Base-by-base conservation (phyloP, 1,139 yeast species). In the Yamadazyma atmosphaerica region DNA sequence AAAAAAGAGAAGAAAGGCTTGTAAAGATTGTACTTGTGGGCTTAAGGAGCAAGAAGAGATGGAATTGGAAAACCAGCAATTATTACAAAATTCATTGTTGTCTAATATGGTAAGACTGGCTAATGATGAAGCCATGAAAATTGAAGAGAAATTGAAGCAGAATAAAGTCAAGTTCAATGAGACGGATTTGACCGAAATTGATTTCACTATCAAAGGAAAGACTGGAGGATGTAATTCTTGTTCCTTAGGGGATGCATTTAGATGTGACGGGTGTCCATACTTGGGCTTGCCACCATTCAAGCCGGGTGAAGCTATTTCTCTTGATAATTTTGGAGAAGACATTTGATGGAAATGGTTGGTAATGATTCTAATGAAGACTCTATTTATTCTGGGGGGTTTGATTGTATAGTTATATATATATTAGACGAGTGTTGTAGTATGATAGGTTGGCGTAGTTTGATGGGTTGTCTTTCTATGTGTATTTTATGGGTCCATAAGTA, bases 11-110 rank as follows among this genome's bases (percentile, higher is more conserved):
- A 80, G 86, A 67, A 84, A 77, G 62, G 95, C 98, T 0, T 94
- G 99, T 69, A 92, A 89, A 64, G 97, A 92, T 63, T 94, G 98
- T 62, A 85, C 98, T 0, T 94, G 99, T 70, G 98, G 98, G 6
- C 74, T 92, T 48, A 88, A 84, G 51, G 98, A 92, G 60, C 63
- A 76, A 41, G 89, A 84, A 60, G 89, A 80, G 44, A 56, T 54
- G 34, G 82, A 75, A 49, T 77, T 75, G 45, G 50, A 55, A 51
- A 71, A 64, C 52, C 82, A 78, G 51, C 68, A 74, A 51, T 49
- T 61, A 19, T 51, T 74, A 30, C 83, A 77, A 52, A 65, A 65
- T 43, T 50, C 70, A 1, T 51, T 78, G 27, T 56, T 78, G 45
- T 69, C 76, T 21, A 61, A 63, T 33, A 63, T 78, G 71, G 83